A percentile compares a stretch with the other conserved stretches of the same genome.
Evolutionary conservation across 1,139 yeast species (phyloP).

Genomic region (Kodamaea ohmeri): DNA sequence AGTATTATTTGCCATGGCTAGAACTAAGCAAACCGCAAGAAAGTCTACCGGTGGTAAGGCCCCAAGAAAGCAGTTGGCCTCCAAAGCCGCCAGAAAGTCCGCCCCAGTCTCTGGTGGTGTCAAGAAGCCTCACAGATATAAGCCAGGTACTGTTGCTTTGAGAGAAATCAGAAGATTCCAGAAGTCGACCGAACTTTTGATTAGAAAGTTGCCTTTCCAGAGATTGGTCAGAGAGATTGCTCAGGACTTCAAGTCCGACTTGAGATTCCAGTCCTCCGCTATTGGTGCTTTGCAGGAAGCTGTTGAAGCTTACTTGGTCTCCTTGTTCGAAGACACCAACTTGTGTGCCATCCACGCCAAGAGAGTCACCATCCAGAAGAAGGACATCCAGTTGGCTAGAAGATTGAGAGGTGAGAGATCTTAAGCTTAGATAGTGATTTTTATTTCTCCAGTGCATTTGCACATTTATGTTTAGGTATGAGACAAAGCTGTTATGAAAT

Average conservation of each 20-base stretch:
- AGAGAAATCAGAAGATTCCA: slow-evolving; percentile 56
- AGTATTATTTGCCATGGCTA: slow-evolving; percentile 35
- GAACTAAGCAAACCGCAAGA: slow-evolving; percentile 56
- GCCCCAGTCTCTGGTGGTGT: slow-evolving; percentile 55
- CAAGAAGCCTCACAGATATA: slow-evolving; percentile 54
- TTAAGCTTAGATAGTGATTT: slow-evolving; percentile 15
- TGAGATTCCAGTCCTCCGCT: slow-evolving; percentile 52
- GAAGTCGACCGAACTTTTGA: slow-evolving; percentile 50
- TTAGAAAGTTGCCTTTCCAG: slow-evolving; percentile 52
- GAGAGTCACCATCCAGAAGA: slow-evolving; percentile 54
- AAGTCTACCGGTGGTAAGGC: slow-evolving; percentile 55
- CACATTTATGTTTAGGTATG: neutral
- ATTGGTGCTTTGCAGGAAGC: slow-evolving; percentile 55
- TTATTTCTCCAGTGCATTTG: slow-evolving; percentile 4
- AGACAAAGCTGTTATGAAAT: neutral
- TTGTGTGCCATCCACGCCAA: slow-evolving; percentile 55
- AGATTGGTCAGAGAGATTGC: slow-evolving; percentile 51
- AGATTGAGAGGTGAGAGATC: slow-evolving; percentile 55
- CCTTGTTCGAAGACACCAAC: slow-evolving; percentile 51
- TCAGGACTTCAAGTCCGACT: slow-evolving; percentile 50
- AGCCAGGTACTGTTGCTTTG: slow-evolving; percentile 56
- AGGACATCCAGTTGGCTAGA: slow-evolving; percentile 53
- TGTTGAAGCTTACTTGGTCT: slow-evolving; percentile 51
- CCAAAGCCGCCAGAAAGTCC: slow-evolving; percentile 53
- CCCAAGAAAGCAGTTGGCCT: slow-evolving; percentile 54